phyloP scores from a whole-genome alignment of 371 early-diverging fungal species.

The Lichtheimia ramosa region DNA sequence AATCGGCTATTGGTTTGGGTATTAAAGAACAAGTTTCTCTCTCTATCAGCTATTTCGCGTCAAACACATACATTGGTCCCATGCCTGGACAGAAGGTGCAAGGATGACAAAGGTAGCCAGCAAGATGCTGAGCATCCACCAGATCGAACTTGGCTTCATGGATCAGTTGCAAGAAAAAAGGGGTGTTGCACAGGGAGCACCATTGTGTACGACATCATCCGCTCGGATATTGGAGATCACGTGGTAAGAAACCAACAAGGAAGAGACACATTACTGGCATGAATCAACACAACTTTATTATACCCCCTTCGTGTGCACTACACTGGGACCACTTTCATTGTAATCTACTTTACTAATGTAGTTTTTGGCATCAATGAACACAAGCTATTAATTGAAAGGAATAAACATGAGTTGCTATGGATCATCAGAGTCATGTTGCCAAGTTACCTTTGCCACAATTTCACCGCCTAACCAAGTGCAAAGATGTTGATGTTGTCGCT shows the following conservation, averaged over 20 bases:
- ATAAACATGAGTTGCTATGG: constrained; percentile 1
- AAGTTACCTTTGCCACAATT: constrained; percentile 77
- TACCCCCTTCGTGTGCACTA: constrained; percentile 63
- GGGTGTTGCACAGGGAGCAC: neutral
- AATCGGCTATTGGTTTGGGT: constrained; percentile 41
- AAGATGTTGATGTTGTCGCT: constrained; percentile 56
- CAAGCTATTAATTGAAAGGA: constrained; percentile 40
- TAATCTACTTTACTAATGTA: constrained; percentile 83
- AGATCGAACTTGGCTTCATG: constrained; percentile 9
- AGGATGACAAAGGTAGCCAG: constrained; percentile 1
- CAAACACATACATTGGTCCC: constrained; percentile 8
- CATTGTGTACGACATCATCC: too few relatives aligned
- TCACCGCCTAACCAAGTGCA: constrained; percentile 74
- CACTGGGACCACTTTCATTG: constrained; percentile 76
- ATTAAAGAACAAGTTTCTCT: neutral
- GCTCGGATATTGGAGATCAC: too few relatives aligned
- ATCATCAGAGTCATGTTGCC: neutral
- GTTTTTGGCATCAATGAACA: constrained; percentile 68
- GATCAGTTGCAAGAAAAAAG: neutral
- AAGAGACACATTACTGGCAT: too few relatives aligned
- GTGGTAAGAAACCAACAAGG: too few relatives aligned
- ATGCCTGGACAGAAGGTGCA: constrained; percentile 8
- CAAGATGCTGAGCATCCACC: constrained; percentile 9
- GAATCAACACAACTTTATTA: neutral
- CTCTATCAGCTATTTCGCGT: neutral